Base-by-base conservation (phyloP, 2,329 filamentous ascomycete species). In the Monosporascus sp. region DNA sequence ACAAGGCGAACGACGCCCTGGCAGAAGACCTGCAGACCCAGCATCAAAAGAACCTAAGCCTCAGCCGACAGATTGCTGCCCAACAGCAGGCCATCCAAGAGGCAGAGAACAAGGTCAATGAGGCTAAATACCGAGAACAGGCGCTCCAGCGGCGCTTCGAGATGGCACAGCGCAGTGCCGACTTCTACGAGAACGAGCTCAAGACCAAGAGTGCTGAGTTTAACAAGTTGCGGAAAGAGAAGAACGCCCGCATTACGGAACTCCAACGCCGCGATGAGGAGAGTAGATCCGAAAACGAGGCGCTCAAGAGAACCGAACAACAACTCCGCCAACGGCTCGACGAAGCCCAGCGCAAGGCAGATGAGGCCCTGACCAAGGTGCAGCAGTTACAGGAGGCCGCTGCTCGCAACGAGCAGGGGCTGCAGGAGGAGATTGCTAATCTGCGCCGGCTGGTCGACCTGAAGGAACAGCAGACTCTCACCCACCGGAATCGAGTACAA, bases 181-280 rank as follows among this genome's bases (percentile, higher is more conserved):
- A 97, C 63, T 99, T 91, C 89, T 87, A 94, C 52, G 90, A 97
- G 66, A 85, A 80, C 43, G 94, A 99, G 70, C 80, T 97, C 22
- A 93, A 96, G 75, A 92, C 89, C 0, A 96, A 96, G 74, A 87
- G 83, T 57, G 83, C 86, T 8, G 94, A 99, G 67, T 85, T 90
- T 48, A 82, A 93, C 60, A 96, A 92, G 66, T 93, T 89, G 71
- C 85, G 94, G 58, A 97, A 96, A 67, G 94, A 99, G 68, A 97
- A 97, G 78, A 89, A 89, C 57, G 87, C 90, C 1, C 88, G 89
- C 39, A 90, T 97, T 62, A 83, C 91, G 8, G 89, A 95, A 64
- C 82, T 99, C 27, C 89, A 97, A 70, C 88, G 91, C 50, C 83
- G 88, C 56, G 89, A 93, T 61, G 93, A 97, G 61, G 94, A 99